Evolutionary conservation across 2,329 filamentous ascomycete genomes (phyloP), one percentile per base, ranked within the genome.

Genomic region (Ophiostoma sp.): DNA sequence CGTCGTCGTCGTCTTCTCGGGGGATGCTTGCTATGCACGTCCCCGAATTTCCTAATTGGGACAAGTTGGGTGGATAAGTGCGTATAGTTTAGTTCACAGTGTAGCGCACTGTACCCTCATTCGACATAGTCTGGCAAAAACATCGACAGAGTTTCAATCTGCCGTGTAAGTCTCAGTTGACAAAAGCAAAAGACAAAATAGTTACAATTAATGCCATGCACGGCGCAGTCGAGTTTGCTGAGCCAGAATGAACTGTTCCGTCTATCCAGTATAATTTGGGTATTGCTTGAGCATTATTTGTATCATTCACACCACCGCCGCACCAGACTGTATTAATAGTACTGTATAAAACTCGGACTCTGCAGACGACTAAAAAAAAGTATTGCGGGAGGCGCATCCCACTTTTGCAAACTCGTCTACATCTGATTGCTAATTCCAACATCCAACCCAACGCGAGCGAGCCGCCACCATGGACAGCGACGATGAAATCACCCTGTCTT

Each of bases 401-500:
- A n/a, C 44, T 17, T 11, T 48, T 48, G 44, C 44, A 48, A n/a
- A 48, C 44, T 48, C 44, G 20, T 48, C 44, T 20, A 4, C 44
- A 20, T 5, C 6, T 20, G 4, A 3, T 20, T 8, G 15, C 11
- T 41, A 13, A 13, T 41, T 10, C 4, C 11, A 41, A 15, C 13
- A 41, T 31, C 27, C 36, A 39, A 13, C n/a, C n/a, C 52, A 64
- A 13, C 57, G 35, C 31, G 15, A 64, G 27, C 11, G n/a, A 65
- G n/a, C 62, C 33, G 20, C 7, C 65, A 67, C 65, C 10, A 67
- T 67, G 68, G 71, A 79, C 67, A 80, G 78, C 74, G 81, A 84
- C 71, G 83, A 85, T 70, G 83, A 85, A 68, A 90, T 88, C 72
- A 82, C 83, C 71, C 86, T 95, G 72, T 91, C 91, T 6, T 81